These are phyloP conservation scores for Fomes fomentarius DNA, from an alignment of 1,284 basidiomycete genomes.

Conservation along the genomic window DNA sequence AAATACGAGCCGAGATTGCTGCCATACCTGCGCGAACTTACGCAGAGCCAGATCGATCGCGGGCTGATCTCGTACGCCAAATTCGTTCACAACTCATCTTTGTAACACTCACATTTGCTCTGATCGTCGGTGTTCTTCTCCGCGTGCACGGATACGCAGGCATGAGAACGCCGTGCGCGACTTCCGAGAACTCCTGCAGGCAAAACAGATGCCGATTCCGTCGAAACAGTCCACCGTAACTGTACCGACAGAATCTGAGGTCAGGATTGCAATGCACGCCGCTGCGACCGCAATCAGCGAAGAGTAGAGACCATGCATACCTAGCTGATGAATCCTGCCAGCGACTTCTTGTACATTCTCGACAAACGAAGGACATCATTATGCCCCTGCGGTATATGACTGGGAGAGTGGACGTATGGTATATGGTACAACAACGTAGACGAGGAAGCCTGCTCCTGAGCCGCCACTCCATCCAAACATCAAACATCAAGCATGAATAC, in stretches of 20 bases:
- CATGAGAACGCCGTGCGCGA: constrained; percentile 29
- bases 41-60: constrained; percentile 37
- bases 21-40: constrained; percentile 41
- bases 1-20: constrained; percentile 29
- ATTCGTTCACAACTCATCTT: neutral
- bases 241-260: constrained; percentile 10
- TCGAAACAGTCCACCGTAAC: neutral
- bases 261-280: neutral
- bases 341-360: too few relatives aligned
- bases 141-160: constrained; percentile 5
- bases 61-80: constrained; percentile 37
- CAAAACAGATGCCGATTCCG: constrained; percentile 9
- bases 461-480: too few relatives aligned
- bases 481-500: too few relatives aligned
- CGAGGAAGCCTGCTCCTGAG: too few relatives aligned
- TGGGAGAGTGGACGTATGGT: too few relatives aligned
- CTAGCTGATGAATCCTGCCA: neutral
- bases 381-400: too few relatives aligned
- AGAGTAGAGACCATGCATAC: too few relatives aligned
- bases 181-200: constrained; percentile 30
- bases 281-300: neutral
- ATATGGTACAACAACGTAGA: too few relatives aligned
- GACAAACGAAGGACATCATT: too few relatives aligned
- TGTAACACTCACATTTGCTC: neutral
- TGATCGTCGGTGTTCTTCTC: too few relatives aligned